Percentiles rank a stretch among this genome's conserved stretches.
These are phyloP conservation scores for Clavariopsis aquatica DNA, from an alignment of 495 filamentous ascomycete genomes.

Conservation along the genomic window DNA sequence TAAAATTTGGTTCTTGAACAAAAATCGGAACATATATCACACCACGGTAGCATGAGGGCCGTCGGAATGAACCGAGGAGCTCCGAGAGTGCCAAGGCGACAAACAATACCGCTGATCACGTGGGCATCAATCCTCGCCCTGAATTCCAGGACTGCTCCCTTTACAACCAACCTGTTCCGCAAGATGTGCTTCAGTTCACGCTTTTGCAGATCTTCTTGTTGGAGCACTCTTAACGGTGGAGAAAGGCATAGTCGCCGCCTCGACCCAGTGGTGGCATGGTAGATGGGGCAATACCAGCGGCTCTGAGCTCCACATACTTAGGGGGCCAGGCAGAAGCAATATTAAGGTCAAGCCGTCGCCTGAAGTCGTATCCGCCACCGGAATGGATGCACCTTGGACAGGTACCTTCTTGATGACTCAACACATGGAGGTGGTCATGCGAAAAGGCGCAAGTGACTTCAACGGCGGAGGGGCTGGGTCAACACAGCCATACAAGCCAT, in stretches of 20 bases:
- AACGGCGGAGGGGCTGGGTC: constrained; percentile 16
- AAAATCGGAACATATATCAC: not conserved
- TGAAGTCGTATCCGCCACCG: too few relatives aligned
- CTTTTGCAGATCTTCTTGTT: too few relatives aligned
- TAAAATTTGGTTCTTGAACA: not conserved
- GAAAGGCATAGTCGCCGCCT: too few relatives aligned
- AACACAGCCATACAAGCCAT: constrained; percentile 37
- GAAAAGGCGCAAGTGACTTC: constrained; percentile 23
- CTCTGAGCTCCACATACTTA: too few relatives aligned
- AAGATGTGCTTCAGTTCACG: too few relatives aligned
- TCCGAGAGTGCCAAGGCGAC: not conserved
- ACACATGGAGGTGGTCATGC: constrained; percentile 8
- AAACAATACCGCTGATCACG: not conserved
- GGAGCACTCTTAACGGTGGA: too few relatives aligned
- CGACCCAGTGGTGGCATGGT: too few relatives aligned
- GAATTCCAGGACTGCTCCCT: not conserved
- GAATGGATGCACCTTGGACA: not conserved
- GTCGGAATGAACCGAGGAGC: not conserved
- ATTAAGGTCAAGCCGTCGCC: too few relatives aligned
- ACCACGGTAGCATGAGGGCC: constrained; percentile 1
- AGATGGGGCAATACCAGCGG: too few relatives aligned
- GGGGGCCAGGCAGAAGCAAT: too few relatives aligned
- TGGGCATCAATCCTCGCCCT: not conserved
- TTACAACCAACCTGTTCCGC: not conserved
- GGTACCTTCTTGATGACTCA: constrained; percentile 20